Percentiles rank a stretch among this genome's conserved stretches.
phyloP scores from a whole-genome alignment of 495 filamentous ascomycete species.

The Pyrenula aspistea region DNA sequence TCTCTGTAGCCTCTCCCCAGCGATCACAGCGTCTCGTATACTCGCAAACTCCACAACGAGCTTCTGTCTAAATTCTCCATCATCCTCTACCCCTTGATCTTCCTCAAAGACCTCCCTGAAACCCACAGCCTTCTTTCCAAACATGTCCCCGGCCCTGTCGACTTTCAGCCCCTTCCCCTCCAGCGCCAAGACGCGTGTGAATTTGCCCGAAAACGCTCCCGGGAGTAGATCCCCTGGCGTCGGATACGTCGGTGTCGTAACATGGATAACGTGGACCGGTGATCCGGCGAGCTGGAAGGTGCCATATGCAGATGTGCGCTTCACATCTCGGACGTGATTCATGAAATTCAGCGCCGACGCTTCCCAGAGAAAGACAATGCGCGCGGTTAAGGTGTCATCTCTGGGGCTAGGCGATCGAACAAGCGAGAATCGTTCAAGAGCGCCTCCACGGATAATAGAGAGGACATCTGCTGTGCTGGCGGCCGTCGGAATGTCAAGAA shows the following conservation, averaged over 20 bases:
- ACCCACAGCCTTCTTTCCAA: neutral
- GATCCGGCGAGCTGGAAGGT: neutral
- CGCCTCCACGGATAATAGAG: neutral
- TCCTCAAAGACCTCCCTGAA: neutral
- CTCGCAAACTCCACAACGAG: neutral
- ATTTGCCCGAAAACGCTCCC: neutral
- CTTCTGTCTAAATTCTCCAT: neutral
- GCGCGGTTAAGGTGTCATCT: neutral
- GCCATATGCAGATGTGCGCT: neutral
- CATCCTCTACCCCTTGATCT: neutral
- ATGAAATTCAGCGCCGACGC: neutral
- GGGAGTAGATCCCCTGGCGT: neutral
- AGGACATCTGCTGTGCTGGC: neutral
- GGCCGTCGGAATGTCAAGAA: neutral
- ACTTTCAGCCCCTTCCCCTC: neutral
- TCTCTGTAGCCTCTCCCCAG: neutral
- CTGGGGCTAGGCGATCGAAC: neutral
- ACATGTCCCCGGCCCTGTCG: neutral
- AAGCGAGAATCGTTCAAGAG: neutral
- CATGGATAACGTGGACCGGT: neutral
- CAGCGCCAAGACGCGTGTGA: neutral
- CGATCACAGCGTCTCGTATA: neutral
- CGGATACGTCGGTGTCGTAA: neutral
- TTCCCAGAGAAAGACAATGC: neutral
- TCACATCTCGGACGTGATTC: neutral